A percentile compares a stretch with the other conserved stretches of the same genome.
Conservation (phyloP, 2,329 filamentous ascomycete genomes). For the Pseudopithomyces maydicus region DNA sequence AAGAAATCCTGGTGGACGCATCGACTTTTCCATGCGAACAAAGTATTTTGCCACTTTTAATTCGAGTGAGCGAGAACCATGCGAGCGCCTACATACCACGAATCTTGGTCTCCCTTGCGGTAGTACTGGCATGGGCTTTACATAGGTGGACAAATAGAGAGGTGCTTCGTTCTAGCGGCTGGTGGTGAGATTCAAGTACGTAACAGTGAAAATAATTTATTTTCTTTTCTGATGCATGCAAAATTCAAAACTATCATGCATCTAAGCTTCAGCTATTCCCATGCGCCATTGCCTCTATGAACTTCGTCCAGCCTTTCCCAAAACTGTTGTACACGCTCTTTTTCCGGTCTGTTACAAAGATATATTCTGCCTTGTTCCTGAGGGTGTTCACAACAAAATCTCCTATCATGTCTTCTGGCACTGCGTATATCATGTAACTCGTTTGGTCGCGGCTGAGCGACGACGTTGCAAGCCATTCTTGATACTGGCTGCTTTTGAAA, state of each 20-base stretch:
- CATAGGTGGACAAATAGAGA: no score
- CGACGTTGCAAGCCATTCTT: slow-evolving; percentile 31
- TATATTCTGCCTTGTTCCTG: slow-evolving; percentile 22
- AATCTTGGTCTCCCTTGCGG: no score
- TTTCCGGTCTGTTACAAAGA: slow-evolving; percentile 33
- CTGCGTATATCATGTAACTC: slow-evolving; percentile 35
- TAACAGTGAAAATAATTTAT: no score
- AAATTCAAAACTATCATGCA: not conserved
- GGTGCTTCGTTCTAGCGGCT: no score
- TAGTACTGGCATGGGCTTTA: no score
- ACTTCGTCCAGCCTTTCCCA: slow-evolving; percentile 23
- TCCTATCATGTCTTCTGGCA: slow-evolving; percentile 20
- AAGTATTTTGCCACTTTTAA: no score
- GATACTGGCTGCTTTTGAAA: slow-evolving; percentile 24
- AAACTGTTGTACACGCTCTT: slow-evolving; percentile 29
- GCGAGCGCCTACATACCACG: not conserved
- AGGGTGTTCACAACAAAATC: slow-evolving; percentile 16
- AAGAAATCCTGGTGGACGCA: not conserved
- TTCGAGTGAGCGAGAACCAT: not conserved
- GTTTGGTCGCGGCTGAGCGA: slow-evolving; percentile 23
- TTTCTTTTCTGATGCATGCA: not conserved
- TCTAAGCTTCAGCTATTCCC: not conserved
- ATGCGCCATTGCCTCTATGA: slow-evolving; percentile 23
- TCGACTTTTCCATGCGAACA: not conserved
- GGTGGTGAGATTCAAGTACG: no score